Evolutionary conservation across 345 rosid species (phyloP).

Genomic region (Physaria fendleri): DNA sequence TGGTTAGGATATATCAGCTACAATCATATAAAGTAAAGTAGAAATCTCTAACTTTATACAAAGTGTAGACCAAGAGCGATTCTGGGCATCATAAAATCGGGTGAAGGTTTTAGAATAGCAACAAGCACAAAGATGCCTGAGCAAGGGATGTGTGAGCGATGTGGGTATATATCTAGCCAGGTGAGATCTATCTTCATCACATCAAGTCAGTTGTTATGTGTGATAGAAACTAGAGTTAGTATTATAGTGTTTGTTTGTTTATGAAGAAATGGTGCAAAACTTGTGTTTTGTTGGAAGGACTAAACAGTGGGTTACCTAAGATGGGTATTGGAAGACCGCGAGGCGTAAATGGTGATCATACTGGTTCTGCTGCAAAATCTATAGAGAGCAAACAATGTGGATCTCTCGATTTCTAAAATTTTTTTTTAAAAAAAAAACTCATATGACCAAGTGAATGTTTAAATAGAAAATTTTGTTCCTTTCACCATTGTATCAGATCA

Average conservation of each 20-base stretch:
- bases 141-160: conserved; percentile 88
- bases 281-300: conserved; percentile 82
- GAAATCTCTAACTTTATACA: not conserved
- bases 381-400: conserved; percentile 83
- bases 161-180: conserved; percentile 97
- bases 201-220: not conserved
- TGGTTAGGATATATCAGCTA: not conserved
- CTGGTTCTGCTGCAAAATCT: conserved; percentile 27
- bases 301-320: conserved; percentile 84
- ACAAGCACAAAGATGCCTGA: conserved; percentile 88
- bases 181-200: conserved; percentile 29
- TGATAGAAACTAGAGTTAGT: not conserved
- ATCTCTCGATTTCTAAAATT: conserved; percentile 52
- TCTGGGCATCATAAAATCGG: conserved; percentile 77
- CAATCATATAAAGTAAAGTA: not conserved
- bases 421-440: too few species aligned
- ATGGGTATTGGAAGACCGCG: conserved; percentile 72
- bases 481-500: too few species aligned
- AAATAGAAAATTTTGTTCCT: too few species aligned
- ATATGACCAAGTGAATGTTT: too few species aligned
- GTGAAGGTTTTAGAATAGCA: conserved; percentile 83
- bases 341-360: conserved; percentile 34
- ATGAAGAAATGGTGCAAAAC: conserved; percentile 92
- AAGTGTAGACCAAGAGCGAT: conserved; percentile 84
- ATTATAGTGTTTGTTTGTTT: not conserved